Base-by-base conservation (phyloP, 1,284 basidiomycete species). In the Schizophyllum commune region DNA sequence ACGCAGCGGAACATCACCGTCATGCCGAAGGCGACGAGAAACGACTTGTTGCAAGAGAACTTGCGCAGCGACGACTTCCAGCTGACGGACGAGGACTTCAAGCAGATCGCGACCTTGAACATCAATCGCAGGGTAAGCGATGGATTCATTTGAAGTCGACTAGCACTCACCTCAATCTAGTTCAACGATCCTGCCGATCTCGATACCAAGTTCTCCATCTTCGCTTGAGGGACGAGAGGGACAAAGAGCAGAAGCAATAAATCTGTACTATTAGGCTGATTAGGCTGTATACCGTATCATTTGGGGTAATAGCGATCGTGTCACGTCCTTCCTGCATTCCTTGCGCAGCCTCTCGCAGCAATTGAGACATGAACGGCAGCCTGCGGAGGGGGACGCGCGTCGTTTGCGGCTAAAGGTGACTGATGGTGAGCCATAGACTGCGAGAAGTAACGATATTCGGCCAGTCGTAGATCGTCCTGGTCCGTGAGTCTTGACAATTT, bases 181-280 rank as follows among this genome's bases (percentile, higher is more conserved):
- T 75, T 92, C 71, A 91, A 91, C 73, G 76, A 91, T 71, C 89
- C 89, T 9, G 78, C 71, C 55, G 84, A 83, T 21, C 84, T 89
- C 58, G 84, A 89, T 66, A 75, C 80, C 58, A 79, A 81, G 34
- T 70, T 90, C 61, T 79, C 75, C 20, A 89, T 90, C 67, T 91
- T 88, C 68, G 87, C 85, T 56, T 89, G 74, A 79, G 59, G 17
- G 47, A 56, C 21, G 32, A n/a, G 47, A 56, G 20, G 32, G 33
- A 17, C 55, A 39, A 21, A 32, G 52, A 22, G 27, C 58, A 33
- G 22, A 39, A 54, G 62, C 17, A 33, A 62, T 63, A 61, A 64
- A 60, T 60, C 51, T 19, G n/a, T 53, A 52, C 32, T 39, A 60
- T 58, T 56, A 57, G 13, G 56, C 33, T 19, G 9, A 60, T 58